Evolutionary conservation across 805 yeast species (phyloP), one percentile per base, ranked within the genome.

Genomic region (Ogataea wickerhamii): DNA sequence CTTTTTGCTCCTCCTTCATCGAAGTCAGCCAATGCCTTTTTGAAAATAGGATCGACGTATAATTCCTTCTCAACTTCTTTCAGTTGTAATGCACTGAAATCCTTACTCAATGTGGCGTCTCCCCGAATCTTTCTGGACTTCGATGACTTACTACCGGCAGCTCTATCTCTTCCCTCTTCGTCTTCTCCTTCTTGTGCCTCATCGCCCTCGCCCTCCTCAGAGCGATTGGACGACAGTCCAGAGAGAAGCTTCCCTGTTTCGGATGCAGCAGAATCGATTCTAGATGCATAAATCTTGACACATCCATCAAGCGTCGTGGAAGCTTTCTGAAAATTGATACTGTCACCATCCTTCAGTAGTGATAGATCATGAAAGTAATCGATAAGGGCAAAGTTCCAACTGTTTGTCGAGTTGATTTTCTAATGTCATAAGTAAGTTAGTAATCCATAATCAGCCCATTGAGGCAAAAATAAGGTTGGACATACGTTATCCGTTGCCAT

Each of bases 271-370:
- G 95, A 83, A 53, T 89, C 97, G 17, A 91, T 88, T 51, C 98
- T 74, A 12, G 94, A 84, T 10, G 89, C 78, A 57, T 91, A 91
- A 37, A 91, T 87, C 64, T 88, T 88, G 23, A 89, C 91, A 67
- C 97, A 89, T 0, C 97, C 97, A 53, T 89, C 97, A 17, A 91
- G 66, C 1, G 97, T 87, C 3, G 94, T 87, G 0, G 93, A 79
- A 0, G 97, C 98, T 49, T 81, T 78, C 58, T 87, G 96, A 59
- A 91, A 89, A 58, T 88, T 87, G 52, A 89, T 85, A 28, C 78
- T 73, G 39, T 82, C 87, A 4, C 87, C 82, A 37, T 82, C 94
- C 48, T 76, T 73, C 32, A 86, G 68, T 20, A 87, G 73, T 19
- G 84, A 74, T 61, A 87, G 68, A 53, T 87, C 95, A 53, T 88